Conservation (phyloP, 164 flowering plant genomes). For the Stephania japonica region DNA sequence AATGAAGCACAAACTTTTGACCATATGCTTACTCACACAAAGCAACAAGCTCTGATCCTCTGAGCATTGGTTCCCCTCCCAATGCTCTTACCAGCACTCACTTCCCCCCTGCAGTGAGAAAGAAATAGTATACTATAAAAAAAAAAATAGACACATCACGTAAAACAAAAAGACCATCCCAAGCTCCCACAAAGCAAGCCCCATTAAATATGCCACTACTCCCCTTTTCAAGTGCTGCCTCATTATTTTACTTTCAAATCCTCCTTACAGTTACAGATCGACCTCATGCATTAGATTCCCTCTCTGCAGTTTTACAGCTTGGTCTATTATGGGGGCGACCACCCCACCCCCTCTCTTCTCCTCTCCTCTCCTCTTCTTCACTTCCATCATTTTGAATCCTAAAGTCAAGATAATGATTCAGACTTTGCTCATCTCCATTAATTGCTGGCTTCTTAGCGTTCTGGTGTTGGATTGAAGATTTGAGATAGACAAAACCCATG, state of each 20-base stretch:
- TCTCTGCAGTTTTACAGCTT: conserved; percentile 27
- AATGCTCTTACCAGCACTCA: conserved; percentile 19
- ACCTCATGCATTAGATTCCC: conserved; percentile 48
- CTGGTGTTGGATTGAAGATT: conserved; percentile 1
- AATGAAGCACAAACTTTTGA: not conserved
- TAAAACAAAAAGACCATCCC: conserved; percentile 45
- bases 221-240: conserved; percentile 26
- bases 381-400: too few species aligned
- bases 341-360: conserved; percentile 4
- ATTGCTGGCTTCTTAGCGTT: not conserved
- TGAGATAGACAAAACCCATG: conserved; percentile 7
- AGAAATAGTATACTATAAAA: not conserved
- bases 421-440: not conserved
- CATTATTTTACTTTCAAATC: conserved; percentile 28
- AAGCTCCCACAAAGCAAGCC: conserved; percentile 16
- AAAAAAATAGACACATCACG: conserved; percentile 21
- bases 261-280: conserved; percentile 45
- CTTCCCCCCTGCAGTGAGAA: conserved; percentile 29
- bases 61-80: conserved; percentile 29
- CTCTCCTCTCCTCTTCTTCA: too few species aligned
- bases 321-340: conserved; percentile 7
- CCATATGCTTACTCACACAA: not conserved
- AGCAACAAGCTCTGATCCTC: conserved; percentile 1
- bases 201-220: conserved; percentile 15
- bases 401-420: too few species aligned